A percentile compares a stretch with the other conserved stretches of the same genome.
These are phyloP conservation scores for Myxozyma sirexii DNA, from an alignment of 805 yeast species.

Conservation along the genomic window DNA sequence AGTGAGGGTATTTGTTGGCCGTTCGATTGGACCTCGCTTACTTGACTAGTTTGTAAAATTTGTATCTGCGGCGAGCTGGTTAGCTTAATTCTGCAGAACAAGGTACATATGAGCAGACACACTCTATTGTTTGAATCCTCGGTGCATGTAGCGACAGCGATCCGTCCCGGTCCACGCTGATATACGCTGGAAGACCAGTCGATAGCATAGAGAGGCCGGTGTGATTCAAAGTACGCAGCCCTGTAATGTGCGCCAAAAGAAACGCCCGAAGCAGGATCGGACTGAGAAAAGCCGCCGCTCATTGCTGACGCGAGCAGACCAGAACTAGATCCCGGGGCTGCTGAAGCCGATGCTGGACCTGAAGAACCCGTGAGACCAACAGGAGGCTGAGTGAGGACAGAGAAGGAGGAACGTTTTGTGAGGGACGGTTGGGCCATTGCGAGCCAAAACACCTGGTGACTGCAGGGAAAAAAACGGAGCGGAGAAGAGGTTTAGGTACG, in stretches of 20 bases:
- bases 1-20: slow-evolving; percentile 36
- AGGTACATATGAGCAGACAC: slow-evolving; percentile 1
- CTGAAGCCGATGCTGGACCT: slow-evolving; percentile 12
- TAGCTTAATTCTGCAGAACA: neutral
- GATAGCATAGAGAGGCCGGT: slow-evolving; percentile 54
- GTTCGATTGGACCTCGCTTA: slow-evolving; percentile 33
- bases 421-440: slow-evolving; percentile 25
- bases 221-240: slow-evolving; percentile 51
- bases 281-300: neutral
- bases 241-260: neutral
- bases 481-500: neutral
- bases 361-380: slow-evolving; percentile 1
- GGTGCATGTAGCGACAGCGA: slow-evolving; percentile 75
- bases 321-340: neutral
- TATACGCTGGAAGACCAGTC: slow-evolving; percentile 54
- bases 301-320: slow-evolving; percentile 8
- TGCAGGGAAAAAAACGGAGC: neutral
- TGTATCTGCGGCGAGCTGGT: slow-evolving; percentile 28
- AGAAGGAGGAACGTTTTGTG: slow-evolving; percentile 26
- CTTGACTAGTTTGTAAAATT: slow-evolving; percentile 37
- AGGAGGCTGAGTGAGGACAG: slow-evolving; percentile 20
- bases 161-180: slow-evolving; percentile 47
- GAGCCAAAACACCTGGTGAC: no score
- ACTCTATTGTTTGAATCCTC: slow-evolving; percentile 76
- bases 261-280: neutral